These are phyloP conservation scores for Flaveria robusta DNA, from an alignment of 129 eudicot species.

Conservation along the genomic window DNA sequence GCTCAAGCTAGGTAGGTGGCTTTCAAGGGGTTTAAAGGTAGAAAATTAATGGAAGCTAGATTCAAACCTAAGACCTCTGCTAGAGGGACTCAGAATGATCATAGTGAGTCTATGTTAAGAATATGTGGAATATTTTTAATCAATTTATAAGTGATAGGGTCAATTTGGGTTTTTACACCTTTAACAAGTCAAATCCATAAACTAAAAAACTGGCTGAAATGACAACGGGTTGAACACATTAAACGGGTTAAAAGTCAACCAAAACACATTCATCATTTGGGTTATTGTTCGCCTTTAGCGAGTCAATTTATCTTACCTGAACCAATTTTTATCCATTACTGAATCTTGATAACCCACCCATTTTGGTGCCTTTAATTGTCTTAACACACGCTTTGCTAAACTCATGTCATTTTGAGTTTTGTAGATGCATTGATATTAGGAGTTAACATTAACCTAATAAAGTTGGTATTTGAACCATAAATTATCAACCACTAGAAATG, in stretches of 20 bases:
- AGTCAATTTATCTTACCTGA: neutral
- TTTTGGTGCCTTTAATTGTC: neutral
- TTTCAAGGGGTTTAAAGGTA: too few relatives aligned
- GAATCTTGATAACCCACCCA: neutral
- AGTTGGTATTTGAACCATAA: too few relatives aligned
- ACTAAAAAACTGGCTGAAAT: neutral
- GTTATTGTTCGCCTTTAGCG: too few relatives aligned
- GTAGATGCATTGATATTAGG: neutral
- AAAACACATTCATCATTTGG: neutral
- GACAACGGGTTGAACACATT: neutral
- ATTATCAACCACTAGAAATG: too few relatives aligned
- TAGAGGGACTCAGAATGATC: neutral
- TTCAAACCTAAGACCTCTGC: neutral
- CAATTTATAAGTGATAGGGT: too few relatives aligned
- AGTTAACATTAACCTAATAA: neutral
- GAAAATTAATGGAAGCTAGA: neutral
- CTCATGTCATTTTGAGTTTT: neutral
- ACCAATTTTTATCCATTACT: neutral
- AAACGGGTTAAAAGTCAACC: neutral
- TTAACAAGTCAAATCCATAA: neutral
- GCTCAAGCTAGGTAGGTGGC: too few relatives aligned
- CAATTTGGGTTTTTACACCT: neutral
- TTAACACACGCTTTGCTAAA: neutral
- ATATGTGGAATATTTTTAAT: too few relatives aligned
- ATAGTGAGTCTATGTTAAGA: too few relatives aligned